A percentile compares a stretch with the other conserved stretches of the same genome.
These are phyloP conservation scores for Hyparrhenia diplandra DNA, from an alignment of 176 grass and related monocot genomes.

Conservation along the genomic window DNA sequence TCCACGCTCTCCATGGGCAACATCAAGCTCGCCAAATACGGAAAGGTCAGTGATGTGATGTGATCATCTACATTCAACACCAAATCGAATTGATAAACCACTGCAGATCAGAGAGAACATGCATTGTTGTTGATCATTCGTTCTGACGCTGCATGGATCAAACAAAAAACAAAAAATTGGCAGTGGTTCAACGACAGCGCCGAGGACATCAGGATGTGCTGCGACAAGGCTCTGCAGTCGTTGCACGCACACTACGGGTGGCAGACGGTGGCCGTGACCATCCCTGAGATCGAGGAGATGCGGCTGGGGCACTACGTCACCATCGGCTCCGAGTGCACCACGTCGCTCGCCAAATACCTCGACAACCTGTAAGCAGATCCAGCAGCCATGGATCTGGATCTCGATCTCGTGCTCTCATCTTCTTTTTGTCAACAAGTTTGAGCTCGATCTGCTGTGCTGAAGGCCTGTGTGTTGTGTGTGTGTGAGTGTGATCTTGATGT, in stretches of 20 bases:
- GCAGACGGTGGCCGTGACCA: conserved; percentile 77
- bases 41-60: conserved; percentile 55
- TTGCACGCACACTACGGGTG: conserved; percentile 61
- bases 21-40: conserved; percentile 85
- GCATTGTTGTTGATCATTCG: too few relatives aligned
- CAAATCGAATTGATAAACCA: too few relatives aligned
- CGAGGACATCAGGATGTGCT: conserved; percentile 72
- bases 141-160: too few relatives aligned
- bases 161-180: too few relatives aligned
- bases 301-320: conserved; percentile 88
- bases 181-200: conserved; percentile 96
- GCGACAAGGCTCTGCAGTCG: conserved; percentile 65
- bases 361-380: conserved; percentile 54
- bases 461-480: too few relatives aligned
- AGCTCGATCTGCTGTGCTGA: too few relatives aligned
- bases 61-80: too few relatives aligned
- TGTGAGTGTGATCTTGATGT: too few relatives aligned
- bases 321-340: conserved; percentile 81
- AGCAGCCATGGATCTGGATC: not conserved
- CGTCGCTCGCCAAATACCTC: conserved; percentile 80
- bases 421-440: too few relatives aligned
- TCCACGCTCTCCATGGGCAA: conserved; percentile 53
- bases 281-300: conserved; percentile 99
- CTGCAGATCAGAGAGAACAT: too few relatives aligned
- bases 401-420: not conserved